These are phyloP conservation scores for Coniochaeta hoffmannii DNA, from an alignment of 2,329 filamentous ascomycete genomes.

Conservation along the genomic window DNA sequence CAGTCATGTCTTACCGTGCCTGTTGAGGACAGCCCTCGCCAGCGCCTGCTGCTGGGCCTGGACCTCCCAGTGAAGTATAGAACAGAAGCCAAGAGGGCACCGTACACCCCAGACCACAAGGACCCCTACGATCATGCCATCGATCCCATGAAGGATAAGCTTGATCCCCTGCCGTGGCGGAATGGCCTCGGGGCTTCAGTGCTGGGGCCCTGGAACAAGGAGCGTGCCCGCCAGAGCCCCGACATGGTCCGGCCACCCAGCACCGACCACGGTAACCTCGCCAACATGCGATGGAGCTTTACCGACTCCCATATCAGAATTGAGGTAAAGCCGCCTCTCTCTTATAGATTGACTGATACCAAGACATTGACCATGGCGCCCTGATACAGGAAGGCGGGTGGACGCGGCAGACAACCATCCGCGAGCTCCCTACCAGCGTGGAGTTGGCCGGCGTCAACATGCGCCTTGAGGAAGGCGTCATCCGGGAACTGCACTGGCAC, in stretches of 20 bases:
- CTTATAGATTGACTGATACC: slow-evolving; percentile 46
- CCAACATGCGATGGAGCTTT: slow-evolving; percentile 68
- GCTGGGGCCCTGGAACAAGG: slow-evolving; percentile 61
- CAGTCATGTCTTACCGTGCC: slow-evolving; percentile 16
- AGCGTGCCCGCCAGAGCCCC: slow-evolving; percentile 61
- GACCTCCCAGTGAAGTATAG: slow-evolving; percentile 35
- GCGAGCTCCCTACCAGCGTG: slow-evolving; percentile 55
- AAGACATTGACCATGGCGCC: not conserved
- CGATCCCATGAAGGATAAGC: slow-evolving; percentile 49
- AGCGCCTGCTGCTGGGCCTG: slow-evolving; percentile 44
- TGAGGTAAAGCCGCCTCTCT: slow-evolving; percentile 49
- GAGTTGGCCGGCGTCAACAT: slow-evolving; percentile 73
- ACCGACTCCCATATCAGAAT: slow-evolving; percentile 57
- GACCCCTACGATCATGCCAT: slow-evolving; percentile 58
- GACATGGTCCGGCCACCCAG: slow-evolving; percentile 65
- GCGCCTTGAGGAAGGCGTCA: slow-evolving; percentile 64
- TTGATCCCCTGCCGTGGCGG: slow-evolving; percentile 59
- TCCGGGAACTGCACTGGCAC: slow-evolving; percentile 75
- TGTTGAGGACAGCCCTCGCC: slow-evolving; percentile 43
- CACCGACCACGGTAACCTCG: slow-evolving; percentile 63
- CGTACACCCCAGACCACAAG: slow-evolving; percentile 51
- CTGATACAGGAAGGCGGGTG: slow-evolving; percentile 59
- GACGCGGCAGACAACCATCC: slow-evolving; percentile 65
- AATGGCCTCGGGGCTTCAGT: slow-evolving; percentile 59
- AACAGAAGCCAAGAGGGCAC: slow-evolving; percentile 27